Conservation (phyloP, 139 green algal species). For the Ostreobium quekettii region DNA sequence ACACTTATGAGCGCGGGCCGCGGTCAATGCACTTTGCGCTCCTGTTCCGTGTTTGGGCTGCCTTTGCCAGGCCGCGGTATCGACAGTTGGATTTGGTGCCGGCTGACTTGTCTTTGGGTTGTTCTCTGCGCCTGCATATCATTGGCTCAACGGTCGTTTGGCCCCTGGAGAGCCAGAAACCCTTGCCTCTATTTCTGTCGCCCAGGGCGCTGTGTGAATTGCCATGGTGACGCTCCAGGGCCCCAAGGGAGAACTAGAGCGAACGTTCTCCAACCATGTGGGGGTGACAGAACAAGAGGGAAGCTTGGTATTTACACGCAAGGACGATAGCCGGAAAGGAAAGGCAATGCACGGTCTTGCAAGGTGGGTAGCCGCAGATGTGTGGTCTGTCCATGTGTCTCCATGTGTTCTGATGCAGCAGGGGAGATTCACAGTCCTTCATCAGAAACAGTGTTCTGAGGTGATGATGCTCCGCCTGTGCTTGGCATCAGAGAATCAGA, state of each 20-base stretch:
- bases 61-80: background rate
- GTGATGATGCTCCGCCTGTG: too few species aligned
- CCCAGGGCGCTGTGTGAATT: background rate
- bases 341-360: constrained; percentile 25
- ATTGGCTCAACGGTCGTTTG: background rate
- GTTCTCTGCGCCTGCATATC: background rate
- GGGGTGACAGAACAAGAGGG: constrained; percentile 6
- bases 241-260: constrained; percentile 55
- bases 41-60: background rate
- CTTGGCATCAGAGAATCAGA: too few species aligned
- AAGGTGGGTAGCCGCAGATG: too few species aligned
- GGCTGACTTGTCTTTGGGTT: background rate
- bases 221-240: constrained; percentile 42
- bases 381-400: too few species aligned
- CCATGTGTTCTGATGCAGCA: constrained; percentile 1
- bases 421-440: background rate
- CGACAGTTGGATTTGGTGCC: background rate
- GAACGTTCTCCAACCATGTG: constrained; percentile 43
- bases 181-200: background rate
- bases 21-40: too few species aligned
- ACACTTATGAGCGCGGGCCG: too few species aligned
- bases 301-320: background rate
- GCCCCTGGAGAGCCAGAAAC: background rate
- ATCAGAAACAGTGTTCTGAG: too few species aligned
- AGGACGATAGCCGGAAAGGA: constrained; percentile 11